Conservation (phyloP, 2,329 filamentous ascomycete genomes). For the Phyllosticta citribraziliensis region DNA sequence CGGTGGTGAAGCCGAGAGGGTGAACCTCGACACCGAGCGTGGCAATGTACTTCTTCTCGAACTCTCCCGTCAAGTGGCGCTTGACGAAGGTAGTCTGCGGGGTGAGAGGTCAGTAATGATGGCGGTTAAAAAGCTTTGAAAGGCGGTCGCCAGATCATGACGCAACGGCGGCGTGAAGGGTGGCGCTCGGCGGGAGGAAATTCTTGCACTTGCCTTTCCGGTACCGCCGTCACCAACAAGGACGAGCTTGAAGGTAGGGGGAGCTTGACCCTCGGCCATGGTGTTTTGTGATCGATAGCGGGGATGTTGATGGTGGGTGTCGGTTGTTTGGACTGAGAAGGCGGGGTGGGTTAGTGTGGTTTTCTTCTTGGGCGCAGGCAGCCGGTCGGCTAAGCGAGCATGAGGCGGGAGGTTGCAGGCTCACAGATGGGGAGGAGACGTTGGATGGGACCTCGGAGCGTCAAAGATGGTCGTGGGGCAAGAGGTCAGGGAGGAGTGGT, state of each 20-base stretch:
- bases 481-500: constrained; percentile 4
- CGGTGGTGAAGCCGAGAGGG: constrained; percentile 93
- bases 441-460: constrained; percentile 1
- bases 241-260: constrained; percentile 98
- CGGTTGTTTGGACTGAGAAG: constrained; percentile 8
- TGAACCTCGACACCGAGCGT: constrained; percentile 99
- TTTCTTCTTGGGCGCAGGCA: constrained; percentile 1
- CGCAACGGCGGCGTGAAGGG: constrained; percentile 1
- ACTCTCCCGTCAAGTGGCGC: constrained; percentile 98
- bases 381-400: neutral
- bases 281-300: constrained; percentile 16
- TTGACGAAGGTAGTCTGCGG: constrained; percentile 97
- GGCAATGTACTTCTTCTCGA: constrained; percentile 99
- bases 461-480: constrained; percentile 9
- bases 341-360: constrained; percentile 7
- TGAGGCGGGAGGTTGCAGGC: neutral
- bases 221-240: constrained; percentile 99
- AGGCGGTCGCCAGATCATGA: constrained; percentile 2
- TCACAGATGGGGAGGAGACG: neutral
- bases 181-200: neutral
- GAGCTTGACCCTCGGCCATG: constrained; percentile 53
- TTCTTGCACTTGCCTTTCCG: constrained; percentile 68
- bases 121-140: constrained; percentile 6
- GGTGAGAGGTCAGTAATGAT: constrained; percentile 6
- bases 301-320: constrained; percentile 3